phyloP scores from a whole-genome alignment of 768 basidiomycete genomes.

The Psilocybe azurescens region DNA sequence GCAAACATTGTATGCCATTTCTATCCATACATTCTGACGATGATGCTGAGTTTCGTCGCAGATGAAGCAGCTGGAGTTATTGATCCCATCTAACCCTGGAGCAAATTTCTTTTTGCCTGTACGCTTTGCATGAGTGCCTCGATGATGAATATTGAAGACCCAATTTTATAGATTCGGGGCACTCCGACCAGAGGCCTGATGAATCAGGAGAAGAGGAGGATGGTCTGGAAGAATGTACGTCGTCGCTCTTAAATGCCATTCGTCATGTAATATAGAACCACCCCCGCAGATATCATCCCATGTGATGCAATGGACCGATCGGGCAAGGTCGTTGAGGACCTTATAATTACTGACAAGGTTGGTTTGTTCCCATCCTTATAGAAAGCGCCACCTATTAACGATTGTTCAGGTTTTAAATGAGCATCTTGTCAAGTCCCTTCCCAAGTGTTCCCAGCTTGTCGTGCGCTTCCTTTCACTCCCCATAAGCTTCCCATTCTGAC shows the following conservation, averaged over 20 bases:
- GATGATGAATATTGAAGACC: not conserved
- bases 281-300: conserved; percentile 15
- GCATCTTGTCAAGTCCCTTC: conserved; percentile 6
- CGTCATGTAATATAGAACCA: not conserved
- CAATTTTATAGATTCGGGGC: conserved; percentile 15
- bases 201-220: conserved; percentile 10
- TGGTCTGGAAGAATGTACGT: conserved; percentile 19
- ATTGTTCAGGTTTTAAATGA: conserved; percentile 3
- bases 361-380: not conserved
- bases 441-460: conserved; percentile 7
- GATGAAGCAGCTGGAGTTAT: not conserved
- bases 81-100: conserved; percentile 1
- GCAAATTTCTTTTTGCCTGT: conserved; percentile 18
- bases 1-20: conserved; percentile 12
- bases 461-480: not conserved
- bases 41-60: not conserved
- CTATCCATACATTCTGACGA: not conserved
- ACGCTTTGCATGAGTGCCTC: not conserved
- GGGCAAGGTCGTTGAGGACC: not conserved
- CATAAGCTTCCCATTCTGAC: not conserved
- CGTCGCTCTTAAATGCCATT: not conserved
- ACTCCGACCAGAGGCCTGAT: conserved; percentile 13
- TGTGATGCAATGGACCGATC: conserved; percentile 8
- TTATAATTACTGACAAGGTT: conserved; percentile 12
- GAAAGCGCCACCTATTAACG: not conserved